Evolutionary conservation across 371 early-diverging fungal genomes (phyloP), one percentile per base, ranked within the genome.

Genomic region (Apophysomyces trapeziformis): DNA sequence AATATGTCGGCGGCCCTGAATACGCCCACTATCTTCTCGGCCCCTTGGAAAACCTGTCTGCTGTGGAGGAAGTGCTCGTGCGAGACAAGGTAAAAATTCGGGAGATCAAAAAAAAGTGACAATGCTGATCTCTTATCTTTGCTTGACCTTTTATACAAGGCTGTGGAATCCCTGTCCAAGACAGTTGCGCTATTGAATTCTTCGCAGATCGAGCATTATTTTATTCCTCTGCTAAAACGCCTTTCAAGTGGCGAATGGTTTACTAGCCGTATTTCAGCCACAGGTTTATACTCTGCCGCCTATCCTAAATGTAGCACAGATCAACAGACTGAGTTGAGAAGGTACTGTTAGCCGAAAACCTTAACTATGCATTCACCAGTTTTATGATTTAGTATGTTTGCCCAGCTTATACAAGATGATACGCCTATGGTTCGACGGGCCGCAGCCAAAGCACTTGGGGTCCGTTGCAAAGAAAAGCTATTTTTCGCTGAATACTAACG

Each of bases 361-460:
- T 58, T 43, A 61, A 18, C 7, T n/a, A 8, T 47, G 38, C 18
- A 38, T 18, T 63, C 26, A 56, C 13, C 41, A 41, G 13, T 13
- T 26, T 47, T 5, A 16, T 38, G 11, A 26, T 63, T 1, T 70
- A 87, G 84, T 50, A 60, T 85, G 47, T 92, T 85, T 79, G 89
- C 88, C 43, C 89, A 89, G 71, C 87, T 99, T n/a, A 91, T 93
- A 70, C 87, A 90, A 72, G 99, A 99, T 76, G 97, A 97, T 63
- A 98, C 98, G 12, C 99, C 99, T 41, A 98, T 99, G 99, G 98
- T 97, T 62, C 90, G 98, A 68, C 87, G 98, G 65, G 93, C 97
- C 4, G 96, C 96, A 38, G 95, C 97, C 14, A 93, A 94, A 14
- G 85, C 95, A 65, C 82, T 99, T 41, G 88, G 89, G 56, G 94